Evolutionary conservation across 2,329 filamentous ascomycete species (phyloP), one percentile per base, ranked within the genome.

Genomic region (Cercospora janseana): DNA sequence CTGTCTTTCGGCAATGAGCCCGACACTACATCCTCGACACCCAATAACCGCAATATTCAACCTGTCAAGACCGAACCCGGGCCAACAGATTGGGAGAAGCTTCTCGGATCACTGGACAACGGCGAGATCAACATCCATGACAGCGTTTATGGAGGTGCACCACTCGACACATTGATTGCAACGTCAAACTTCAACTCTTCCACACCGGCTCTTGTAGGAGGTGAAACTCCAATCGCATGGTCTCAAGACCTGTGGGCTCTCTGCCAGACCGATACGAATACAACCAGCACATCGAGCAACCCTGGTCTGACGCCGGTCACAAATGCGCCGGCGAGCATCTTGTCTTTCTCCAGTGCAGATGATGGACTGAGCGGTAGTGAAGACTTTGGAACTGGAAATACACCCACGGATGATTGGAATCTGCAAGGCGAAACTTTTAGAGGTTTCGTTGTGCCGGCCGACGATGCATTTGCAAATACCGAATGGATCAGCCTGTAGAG

Each of bases 51-150:
- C 40, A 43, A 43, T n/a, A 51, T 57, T 58, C 62, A 56, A 10
- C 62, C 65, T 2, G 55, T 65, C 47, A 69, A 68, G 46, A 58
- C 64, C 20, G 62, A 67, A 18, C 62, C 64, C 9, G 82, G 82
- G 1, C 72, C 83, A 6, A 76, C 82, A 0, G 88, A 93, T 60
- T 95, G 89, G 90, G 89, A 95, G 67, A 82, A 85, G 1, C 76
- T 95, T 0, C 77, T 95, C 2, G 84, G 86, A 3, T 85, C 85
- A 16, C 82, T 95, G 66, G 89, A 95, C 60, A 83, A 83, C 27
- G 88, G 88, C 0, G 79, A 85, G 57, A 81, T 84, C 46, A 94
- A 92, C 63, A 85, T 94, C n/a, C 93, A 88, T 68, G 85, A 89
- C 63, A 85, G 84, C 31, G 88, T 89, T 48, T 90, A 90, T 59